Base-by-base conservation (phyloP, 2,329 filamentous ascomycete species). In the Teratosphaeriaceae sp. region DNA sequence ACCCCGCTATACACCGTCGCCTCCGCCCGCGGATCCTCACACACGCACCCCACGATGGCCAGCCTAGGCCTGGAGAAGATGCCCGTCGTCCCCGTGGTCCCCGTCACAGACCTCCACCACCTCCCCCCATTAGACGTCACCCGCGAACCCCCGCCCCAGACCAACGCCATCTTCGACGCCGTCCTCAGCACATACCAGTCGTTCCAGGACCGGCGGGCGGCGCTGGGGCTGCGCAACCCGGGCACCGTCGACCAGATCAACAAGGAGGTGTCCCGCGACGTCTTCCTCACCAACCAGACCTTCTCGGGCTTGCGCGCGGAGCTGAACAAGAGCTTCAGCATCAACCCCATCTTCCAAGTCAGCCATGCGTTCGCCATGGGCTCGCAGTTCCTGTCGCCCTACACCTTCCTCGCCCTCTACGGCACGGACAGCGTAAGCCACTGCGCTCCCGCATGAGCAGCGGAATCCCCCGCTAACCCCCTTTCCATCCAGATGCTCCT, bases 361-460 rank as follows among this genome's bases (percentile, higher is more conserved):
- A 96, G 90, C 53, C 92, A 98, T 72, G 87, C 92, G 58, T 92
- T 98, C 67, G 84, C 90, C 43, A 87, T 96, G 79, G 90, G 92
- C 57, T 79, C 78, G 33, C 88, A 95, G 69, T 82, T 85, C 55
- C 75, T 94, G 66, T 89, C 89, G 65, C 92, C 92, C 27, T 98
- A 98, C 70, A 88, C 87, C 43, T 95, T 97, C 70, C 87, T 88
- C 55, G 87, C 86, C 52, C 80, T 98, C 62, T 96, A 92, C 65
- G 92, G 92, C 56, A 95, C 86, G 54, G 85, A 84, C 68, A 90
- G 88, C 76, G 90, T 96, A 54, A 41, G 56, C 21, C 31, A 30
- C 12, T n/a, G 30, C 31, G 5, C 31, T 18, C 3, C 15, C 20
- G 6, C 31, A 34, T 30, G 27, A 12, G 27, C 13, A 11, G 12